phyloP scores from a whole-genome alignment of 2,329 filamentous ascomycete genomes.

The Samsoniella hepiali region DNA sequence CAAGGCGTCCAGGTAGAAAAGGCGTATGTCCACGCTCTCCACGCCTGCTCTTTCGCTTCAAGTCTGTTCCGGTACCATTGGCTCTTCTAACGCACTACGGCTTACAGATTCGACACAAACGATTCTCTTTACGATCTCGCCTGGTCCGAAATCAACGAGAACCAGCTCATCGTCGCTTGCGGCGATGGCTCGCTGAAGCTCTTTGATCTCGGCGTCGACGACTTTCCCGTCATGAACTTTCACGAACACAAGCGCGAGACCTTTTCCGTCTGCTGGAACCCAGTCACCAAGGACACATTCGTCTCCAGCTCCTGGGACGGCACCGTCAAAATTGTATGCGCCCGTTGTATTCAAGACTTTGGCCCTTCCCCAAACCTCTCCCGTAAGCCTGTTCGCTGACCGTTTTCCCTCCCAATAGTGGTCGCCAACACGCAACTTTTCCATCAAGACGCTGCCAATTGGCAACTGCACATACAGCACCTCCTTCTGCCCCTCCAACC shows the following conservation, averaged over 20 bases:
- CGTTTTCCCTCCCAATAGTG: conserved; percentile 49
- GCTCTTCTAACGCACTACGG: neutral
- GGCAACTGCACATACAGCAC: conserved; percentile 93
- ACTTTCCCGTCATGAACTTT: conserved; percentile 89
- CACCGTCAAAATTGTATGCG: conserved; percentile 75
- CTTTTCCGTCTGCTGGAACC: conserved; percentile 89
- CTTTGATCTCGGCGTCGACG: conserved; percentile 76
- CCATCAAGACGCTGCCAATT: conserved; percentile 81
- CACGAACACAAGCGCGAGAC: conserved; percentile 91
- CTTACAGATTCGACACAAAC: conserved; percentile 82
- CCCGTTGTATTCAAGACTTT: neutral
- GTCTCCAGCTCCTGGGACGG: conserved; percentile 94
- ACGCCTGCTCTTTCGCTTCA: neutral
- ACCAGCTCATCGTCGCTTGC: conserved; percentile 83
- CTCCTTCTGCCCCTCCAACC: conserved; percentile 85
- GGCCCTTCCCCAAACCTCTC: neutral
- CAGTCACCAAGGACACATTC: conserved; percentile 86
- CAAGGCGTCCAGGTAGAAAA: conserved; percentile 83
- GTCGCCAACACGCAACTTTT: conserved; percentile 73
- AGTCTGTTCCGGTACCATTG: neutral
- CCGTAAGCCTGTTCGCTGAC: neutral
- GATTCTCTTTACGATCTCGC: conserved; percentile 92
- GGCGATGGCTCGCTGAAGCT: conserved; percentile 94
- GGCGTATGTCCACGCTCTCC: conserved; percentile 50
- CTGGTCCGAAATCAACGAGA: conserved; percentile 96